Conservation (phyloP, 352 stramenopile genomes). For the Halophytophthora batemanensis region DNA sequence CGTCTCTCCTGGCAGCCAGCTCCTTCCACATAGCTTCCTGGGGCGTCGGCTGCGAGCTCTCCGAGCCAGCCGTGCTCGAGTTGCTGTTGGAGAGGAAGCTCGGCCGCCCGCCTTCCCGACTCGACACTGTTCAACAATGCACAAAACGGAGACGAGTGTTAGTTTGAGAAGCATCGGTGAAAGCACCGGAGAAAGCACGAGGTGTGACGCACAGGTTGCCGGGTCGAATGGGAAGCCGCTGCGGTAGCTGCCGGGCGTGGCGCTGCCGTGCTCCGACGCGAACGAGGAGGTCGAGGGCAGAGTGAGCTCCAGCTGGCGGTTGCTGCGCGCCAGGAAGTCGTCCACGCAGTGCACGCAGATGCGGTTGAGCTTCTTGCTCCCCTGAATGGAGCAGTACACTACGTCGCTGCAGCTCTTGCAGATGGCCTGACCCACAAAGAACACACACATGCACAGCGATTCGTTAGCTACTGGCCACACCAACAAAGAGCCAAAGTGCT, state of each 20-base stretch:
- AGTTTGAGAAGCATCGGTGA: conserved; percentile 11
- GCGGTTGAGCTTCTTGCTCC: conserved; percentile 63
- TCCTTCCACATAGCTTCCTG: conserved; percentile 18
- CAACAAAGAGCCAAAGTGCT: not conserved
- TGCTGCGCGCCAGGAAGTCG: conserved; percentile 24
- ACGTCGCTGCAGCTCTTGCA: conserved; percentile 65
- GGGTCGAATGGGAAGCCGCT: conserved; percentile 14
- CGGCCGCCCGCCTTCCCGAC: conserved; percentile 7
- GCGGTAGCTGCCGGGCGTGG: conserved; percentile 10
- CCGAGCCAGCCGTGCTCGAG: conserved; percentile 25
- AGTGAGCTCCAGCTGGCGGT: conserved; percentile 25
- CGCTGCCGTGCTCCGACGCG: conserved; percentile 12
- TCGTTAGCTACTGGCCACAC: not conserved
- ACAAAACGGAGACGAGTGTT: too few relatives aligned
- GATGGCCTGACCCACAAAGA: conserved; percentile 17
- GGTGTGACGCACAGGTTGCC: conserved; percentile 11
- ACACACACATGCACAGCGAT: conserved; percentile 1
- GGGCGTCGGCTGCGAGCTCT: conserved; percentile 15
- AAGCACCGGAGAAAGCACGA: not conserved
- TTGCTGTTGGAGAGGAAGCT: conserved; percentile 24
- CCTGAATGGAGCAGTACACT: conserved; percentile 58
- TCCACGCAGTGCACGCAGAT: conserved; percentile 67
- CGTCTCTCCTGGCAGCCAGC: conserved; percentile 2
- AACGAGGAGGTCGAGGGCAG: conserved; percentile 25
- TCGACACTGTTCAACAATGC: conserved; percentile 13